Percentiles rank a stretch among this genome's conserved stretches.
Conservation (phyloP, 2,329 filamentous ascomycete species). For the Pseudocercospora musae region DNA sequence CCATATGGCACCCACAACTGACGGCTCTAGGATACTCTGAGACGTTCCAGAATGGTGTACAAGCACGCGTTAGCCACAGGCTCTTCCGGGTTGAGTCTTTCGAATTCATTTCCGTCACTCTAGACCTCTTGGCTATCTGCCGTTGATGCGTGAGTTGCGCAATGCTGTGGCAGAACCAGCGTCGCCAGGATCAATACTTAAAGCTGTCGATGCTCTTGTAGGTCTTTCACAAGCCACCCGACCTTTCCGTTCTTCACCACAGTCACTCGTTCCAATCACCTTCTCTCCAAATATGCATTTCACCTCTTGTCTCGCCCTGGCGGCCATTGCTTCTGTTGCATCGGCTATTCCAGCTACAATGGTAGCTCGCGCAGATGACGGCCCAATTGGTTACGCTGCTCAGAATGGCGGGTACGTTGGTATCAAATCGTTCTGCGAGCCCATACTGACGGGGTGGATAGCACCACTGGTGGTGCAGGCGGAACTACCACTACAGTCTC, state of each 20-base stretch:
- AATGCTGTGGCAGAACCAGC: not conserved
- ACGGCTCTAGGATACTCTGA: not conserved
- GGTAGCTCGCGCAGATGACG: conserved; percentile 10
- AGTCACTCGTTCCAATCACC: conserved; percentile 9
- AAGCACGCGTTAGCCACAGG: not conserved
- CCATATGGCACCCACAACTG: not conserved
- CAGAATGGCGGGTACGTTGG: conserved; percentile 26
- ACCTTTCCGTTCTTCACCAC: not conserved
- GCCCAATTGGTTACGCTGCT: conserved; percentile 28
- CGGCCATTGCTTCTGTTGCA: conserved; percentile 25
- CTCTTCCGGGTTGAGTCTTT: not conserved
- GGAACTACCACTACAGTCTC: conserved; percentile 47
- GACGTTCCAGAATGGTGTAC: not conserved
- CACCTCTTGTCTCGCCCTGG: conserved; percentile 25
- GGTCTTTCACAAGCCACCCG: not conserved
- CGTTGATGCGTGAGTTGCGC: not conserved
- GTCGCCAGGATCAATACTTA: not conserved
- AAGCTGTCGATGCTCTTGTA: not conserved
- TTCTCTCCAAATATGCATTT: conserved; percentile 15
- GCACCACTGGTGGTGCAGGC: conserved; percentile 48
- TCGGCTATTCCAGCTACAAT: conserved; percentile 19
- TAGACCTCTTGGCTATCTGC: not conserved
- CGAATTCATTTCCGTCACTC: conserved; percentile 3
- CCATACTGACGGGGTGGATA: not conserved
- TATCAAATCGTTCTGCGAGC: not conserved